A percentile compares a stretch with the other conserved stretches of the same genome.
Evolutionary conservation across 139 green algal genomes (phyloP).

Genomic region (Haematococcus lacustris): DNA sequence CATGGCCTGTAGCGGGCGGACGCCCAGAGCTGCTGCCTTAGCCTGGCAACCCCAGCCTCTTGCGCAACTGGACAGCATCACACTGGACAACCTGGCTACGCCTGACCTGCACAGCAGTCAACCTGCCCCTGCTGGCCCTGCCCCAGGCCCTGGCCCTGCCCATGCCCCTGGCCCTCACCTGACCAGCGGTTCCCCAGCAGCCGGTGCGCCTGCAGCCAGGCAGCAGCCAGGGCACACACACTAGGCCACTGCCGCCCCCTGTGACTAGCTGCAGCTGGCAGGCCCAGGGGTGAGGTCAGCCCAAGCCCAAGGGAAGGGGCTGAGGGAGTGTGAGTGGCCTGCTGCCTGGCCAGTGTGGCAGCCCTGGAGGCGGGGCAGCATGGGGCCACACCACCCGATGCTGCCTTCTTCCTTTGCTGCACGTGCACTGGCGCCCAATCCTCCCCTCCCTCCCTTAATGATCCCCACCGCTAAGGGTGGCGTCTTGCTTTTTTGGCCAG

Average conservation of each 20-base stretch:
- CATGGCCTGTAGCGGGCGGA: background rate
- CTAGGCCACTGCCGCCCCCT: background rate
- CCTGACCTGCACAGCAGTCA: background rate
- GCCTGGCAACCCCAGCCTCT: background rate
- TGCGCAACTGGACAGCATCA: background rate
- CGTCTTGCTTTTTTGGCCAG: no score
- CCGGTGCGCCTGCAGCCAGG: constrained; percentile 3
- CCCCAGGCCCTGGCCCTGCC: no score
- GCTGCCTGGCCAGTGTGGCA: no score
- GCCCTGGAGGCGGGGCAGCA: no score
- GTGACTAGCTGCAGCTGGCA: background rate
- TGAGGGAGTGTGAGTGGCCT: background rate
- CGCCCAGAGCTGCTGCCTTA: background rate
- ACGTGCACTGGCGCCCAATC: no score
- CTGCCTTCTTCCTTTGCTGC: no score
- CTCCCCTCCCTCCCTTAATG: no score
- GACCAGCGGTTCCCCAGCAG: constrained; percentile 39
- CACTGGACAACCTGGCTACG: background rate
- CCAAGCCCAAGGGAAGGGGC: background rate
- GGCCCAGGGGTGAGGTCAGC: background rate
- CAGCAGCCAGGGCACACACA: background rate
- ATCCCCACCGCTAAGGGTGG: no score
- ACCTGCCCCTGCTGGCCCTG: background rate
- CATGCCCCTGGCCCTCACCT: constrained; percentile 24
- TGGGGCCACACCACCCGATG: no score